These are phyloP conservation scores for Sicyos edulis DNA, from an alignment of 306 rosid genomes.

Conservation along the genomic window DNA sequence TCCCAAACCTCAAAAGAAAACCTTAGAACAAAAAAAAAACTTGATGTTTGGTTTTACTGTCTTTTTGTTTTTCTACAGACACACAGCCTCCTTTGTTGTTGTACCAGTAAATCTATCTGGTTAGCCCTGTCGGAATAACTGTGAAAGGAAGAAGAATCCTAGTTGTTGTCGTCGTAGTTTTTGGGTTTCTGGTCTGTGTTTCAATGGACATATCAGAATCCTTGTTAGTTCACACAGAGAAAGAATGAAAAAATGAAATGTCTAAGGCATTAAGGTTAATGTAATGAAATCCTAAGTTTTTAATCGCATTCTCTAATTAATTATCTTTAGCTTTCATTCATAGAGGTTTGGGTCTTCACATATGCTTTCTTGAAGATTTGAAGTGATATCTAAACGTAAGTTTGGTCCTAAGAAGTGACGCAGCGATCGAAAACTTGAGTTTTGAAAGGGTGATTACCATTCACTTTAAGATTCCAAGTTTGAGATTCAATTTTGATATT, in stretches of 20 bases:
- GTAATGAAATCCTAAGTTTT: slow-evolving; percentile 25
- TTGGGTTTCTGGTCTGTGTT: slow-evolving; percentile 25
- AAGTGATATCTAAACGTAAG: no score
- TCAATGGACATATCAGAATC: slow-evolving; percentile 15
- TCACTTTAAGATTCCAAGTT: no score
- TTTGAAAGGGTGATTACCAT: no score
- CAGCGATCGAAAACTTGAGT: no score
- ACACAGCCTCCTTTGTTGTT: neutral
- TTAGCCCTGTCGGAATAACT: slow-evolving; percentile 38
- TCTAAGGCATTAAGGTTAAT: slow-evolving; percentile 24
- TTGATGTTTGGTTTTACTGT: neutral
- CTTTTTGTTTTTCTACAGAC: neutral
- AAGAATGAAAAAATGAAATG: neutral
- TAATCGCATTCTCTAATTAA: neutral
- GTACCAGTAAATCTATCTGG: slow-evolving; percentile 17
- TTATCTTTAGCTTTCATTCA: neutral
- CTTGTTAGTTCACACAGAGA: slow-evolving; percentile 11
- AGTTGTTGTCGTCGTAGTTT: slow-evolving; percentile 15
- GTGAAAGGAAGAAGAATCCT: slow-evolving; percentile 26
- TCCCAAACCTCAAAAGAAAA: slow-evolving; percentile 41
- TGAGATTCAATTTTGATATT: no score
- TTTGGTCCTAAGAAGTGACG: no score
- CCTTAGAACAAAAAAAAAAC: slow-evolving; percentile 13
- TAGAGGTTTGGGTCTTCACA: no score
- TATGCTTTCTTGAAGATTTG: no score